These are phyloP conservation scores for Zizania latifolia DNA, from an alignment of 176 grass and related monocot genomes.

Conservation along the genomic window DNA sequence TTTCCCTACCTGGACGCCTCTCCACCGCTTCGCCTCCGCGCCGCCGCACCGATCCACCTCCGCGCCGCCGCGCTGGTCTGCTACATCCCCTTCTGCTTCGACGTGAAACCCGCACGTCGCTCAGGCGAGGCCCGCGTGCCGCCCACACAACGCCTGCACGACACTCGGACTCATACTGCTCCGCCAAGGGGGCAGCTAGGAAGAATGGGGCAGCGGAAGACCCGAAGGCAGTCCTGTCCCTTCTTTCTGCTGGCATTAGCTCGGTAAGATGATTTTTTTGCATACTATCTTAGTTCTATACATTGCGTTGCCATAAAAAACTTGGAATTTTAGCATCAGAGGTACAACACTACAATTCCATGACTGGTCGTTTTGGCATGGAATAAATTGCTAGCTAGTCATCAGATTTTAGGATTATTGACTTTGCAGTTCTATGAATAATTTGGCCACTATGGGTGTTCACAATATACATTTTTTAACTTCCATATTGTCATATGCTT, in stretches of 20 bases:
- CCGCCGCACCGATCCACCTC: too few species aligned
- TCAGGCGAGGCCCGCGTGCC: too few species aligned
- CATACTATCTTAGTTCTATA: background rate
- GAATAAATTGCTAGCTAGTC: background rate
- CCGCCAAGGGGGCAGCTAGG: too few species aligned
- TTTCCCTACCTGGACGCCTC: too few species aligned
- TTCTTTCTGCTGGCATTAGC: constrained; percentile 90
- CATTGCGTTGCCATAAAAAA: background rate
- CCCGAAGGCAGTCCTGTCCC: constrained; percentile 55
- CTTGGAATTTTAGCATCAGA: background rate
- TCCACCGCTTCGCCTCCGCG: too few species aligned
- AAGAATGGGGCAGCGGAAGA: constrained; percentile 30
- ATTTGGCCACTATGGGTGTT: too few species aligned
- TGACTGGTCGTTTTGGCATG: background rate
- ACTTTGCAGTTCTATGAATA: background rate
- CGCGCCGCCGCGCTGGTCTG: too few species aligned
- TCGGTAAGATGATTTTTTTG: constrained; percentile 41
- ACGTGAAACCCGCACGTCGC: too few species aligned
- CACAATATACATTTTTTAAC: background rate
- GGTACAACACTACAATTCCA: background rate
- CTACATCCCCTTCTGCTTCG: too few species aligned
- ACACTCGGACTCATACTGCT: constrained; percentile 89
- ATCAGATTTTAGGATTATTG: background rate
- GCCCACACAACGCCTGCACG: too few species aligned
- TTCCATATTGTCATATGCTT: too few species aligned